These are phyloP conservation scores for Metschnikowia reukaufii DNA, from an alignment of 805 yeast species.

Conservation along the genomic window DNA sequence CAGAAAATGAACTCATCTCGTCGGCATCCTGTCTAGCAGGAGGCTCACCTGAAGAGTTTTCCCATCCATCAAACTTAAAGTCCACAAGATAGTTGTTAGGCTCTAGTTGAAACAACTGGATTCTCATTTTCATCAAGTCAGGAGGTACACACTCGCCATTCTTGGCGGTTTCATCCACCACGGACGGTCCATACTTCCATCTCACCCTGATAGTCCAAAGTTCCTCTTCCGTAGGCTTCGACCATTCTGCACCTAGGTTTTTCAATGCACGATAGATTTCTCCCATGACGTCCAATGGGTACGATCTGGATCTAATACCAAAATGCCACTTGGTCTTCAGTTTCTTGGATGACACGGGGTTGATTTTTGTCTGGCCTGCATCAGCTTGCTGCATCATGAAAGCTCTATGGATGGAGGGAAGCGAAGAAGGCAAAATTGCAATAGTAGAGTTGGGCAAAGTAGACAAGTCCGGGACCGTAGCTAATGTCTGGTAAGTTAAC, in stretches of 20 bases:
- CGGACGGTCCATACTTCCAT: constrained; percentile 65
- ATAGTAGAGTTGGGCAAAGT: constrained; percentile 74
- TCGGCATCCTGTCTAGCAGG: constrained; percentile 46
- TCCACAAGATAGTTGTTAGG: constrained; percentile 95
- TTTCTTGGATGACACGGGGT: constrained; percentile 69
- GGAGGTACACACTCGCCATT: constrained; percentile 45
- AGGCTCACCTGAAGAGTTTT: constrained; percentile 41
- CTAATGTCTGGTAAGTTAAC: constrained; percentile 47
- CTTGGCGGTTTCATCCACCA: constrained; percentile 21
- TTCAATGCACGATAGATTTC: constrained; percentile 93
- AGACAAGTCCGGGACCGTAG: constrained; percentile 47
- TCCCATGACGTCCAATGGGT: constrained; percentile 98
- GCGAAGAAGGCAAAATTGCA: constrained; percentile 88
- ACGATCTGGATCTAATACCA: constrained; percentile 93
- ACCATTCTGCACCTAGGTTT: constrained; percentile 96
- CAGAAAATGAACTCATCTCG: constrained; percentile 86
- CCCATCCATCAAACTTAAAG: constrained; percentile 98
- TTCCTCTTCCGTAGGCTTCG: constrained; percentile 90
- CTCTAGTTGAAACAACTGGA: constrained; percentile 91
- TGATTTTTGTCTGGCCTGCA: constrained; percentile 30
- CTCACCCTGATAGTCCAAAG: constrained; percentile 94
- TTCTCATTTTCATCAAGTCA: constrained; percentile 94
- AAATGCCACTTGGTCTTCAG: constrained; percentile 98
- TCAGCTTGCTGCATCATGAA: constrained; percentile 65
- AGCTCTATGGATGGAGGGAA: constrained; percentile 93